Base-by-base conservation (phyloP, 1,284 basidiomycete species). In the Melanopsichium pennsylvanicum region DNA sequence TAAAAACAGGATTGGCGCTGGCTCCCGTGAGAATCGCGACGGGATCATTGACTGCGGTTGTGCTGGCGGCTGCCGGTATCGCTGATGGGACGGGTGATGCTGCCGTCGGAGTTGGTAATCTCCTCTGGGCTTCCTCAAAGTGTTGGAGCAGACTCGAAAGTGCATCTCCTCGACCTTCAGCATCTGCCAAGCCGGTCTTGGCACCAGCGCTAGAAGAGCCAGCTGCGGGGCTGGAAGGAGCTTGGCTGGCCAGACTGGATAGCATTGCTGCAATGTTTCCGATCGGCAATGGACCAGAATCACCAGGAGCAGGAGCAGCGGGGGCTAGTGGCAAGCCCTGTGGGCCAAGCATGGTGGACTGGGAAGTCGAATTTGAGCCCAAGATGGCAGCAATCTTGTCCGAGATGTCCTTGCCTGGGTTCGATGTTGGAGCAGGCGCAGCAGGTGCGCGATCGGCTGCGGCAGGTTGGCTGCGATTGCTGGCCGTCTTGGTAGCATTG, bases 351-450 rank as follows among this genome's bases (percentile, higher is more conserved):
- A 68, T 68, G 23, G 58, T 56, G 11, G 58, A 49, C 33, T 68
- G 57, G 12, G 58, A 51, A 15, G 58, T 47, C 10, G 58, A 31
- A 15, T 57, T 41, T 3, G 64, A 68, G 18, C 64, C 64, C 15
- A 68, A 54, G 29, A 68, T 61, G 32, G 64, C 58, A 11, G 64
- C 64, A 39, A 68, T 68, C 48, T 58, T 61, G 49, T 55, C 58
- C 18, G 58, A 68, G 22, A 68, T 54, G 33, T 68, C 64, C 15
- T 68, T 68, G 48, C 49, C 36, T 12, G 57, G 40, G 6, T 40
- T 41, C 2, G 41, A 10, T 4, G 36, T 29, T 3, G 50, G 27
- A 25, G 36, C 29, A n/a, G 41, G 8, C 4, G 49, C 22, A 5
- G 50, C n/a, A 12, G 45, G 25, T 7, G 56, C 19, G 22, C 62